phyloP scores from a whole-genome alignment of 1,139 yeast species.

The Saccharomyces hybrid region DNA sequence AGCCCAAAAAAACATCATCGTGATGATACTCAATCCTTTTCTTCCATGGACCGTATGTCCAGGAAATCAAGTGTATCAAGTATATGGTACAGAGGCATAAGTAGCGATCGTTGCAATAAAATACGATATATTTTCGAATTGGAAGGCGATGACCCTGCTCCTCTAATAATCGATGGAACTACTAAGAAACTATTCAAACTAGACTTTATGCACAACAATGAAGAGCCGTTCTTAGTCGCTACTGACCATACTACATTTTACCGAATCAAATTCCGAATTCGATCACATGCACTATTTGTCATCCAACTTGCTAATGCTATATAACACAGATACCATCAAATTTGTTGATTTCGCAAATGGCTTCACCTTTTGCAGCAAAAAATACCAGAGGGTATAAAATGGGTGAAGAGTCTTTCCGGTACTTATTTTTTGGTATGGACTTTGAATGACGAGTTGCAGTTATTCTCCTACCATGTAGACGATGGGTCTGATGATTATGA shows the following conservation, averaged over 20 bases:
- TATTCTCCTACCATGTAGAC: slow-evolving; percentile 21
- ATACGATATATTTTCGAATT: slow-evolving; percentile 14
- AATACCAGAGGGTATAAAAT: slow-evolving; percentile 21
- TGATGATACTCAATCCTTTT: slow-evolving; percentile 7
- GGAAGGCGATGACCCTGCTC: slow-evolving; percentile 6
- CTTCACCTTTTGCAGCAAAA: slow-evolving; percentile 19
- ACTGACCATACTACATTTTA: slow-evolving; percentile 16
- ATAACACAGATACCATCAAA: slow-evolving; percentile 12
- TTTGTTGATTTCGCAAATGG: slow-evolving; percentile 27
- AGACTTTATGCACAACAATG: slow-evolving; percentile 5
- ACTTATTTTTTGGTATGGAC: slow-evolving; percentile 23
- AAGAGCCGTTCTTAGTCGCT: slow-evolving; percentile 12
- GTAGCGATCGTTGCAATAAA: background rate
- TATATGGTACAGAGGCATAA: slow-evolving; percentile 14
- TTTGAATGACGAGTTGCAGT: slow-evolving; percentile 14
- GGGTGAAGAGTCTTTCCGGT: slow-evolving; percentile 13
- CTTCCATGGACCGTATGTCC: slow-evolving; percentile 12
- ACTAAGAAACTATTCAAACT: slow-evolving; percentile 18
- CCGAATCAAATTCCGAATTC: slow-evolving; percentile 16
- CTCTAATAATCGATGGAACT: slow-evolving; percentile 20
- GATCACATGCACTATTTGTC: slow-evolving; percentile 15
- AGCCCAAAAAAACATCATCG: background rate
- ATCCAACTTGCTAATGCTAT: slow-evolving; percentile 18
- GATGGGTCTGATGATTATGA: slow-evolving; percentile 17
- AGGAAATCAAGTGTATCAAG: slow-evolving; percentile 15